Conservation (phyloP, 768 basidiomycete genomes). For the Phaeolepiota aurea region DNA sequence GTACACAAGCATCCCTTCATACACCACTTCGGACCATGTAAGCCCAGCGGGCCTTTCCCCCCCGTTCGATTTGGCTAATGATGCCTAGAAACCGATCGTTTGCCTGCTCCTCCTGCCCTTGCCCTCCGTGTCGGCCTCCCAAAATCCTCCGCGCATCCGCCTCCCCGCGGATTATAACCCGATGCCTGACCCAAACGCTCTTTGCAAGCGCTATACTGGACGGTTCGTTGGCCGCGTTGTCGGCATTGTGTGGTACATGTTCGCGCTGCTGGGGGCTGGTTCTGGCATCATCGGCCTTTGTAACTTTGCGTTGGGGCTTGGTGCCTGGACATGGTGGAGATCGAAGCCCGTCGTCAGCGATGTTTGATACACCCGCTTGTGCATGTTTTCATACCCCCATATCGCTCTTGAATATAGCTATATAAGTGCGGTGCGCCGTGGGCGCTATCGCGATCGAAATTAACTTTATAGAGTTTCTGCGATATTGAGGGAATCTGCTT, state of each 20-base stretch:
- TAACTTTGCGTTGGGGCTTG: slow-evolving; percentile 63
- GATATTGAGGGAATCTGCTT: too few species aligned
- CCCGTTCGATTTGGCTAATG: slow-evolving; percentile 1
- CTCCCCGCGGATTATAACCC: slow-evolving; percentile 47
- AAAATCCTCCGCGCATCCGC: slow-evolving; percentile 29
- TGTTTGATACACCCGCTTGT: not conserved
- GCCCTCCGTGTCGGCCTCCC: slow-evolving; percentile 15
- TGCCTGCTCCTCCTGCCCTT: slow-evolving; percentile 59
- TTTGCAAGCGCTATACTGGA: slow-evolving; percentile 56
- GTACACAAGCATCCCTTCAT: slow-evolving; percentile 76
- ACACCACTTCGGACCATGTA: slow-evolving; percentile 89
- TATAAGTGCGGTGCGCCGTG: too few species aligned
- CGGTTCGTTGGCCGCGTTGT: slow-evolving; percentile 62
- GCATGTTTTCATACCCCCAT: not conserved
- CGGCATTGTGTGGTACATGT: slow-evolving; percentile 73
- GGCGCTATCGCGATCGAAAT: too few species aligned
- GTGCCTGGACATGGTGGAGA: slow-evolving; percentile 57
- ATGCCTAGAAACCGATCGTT: slow-evolving; percentile 93
- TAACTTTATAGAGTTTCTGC: too few species aligned
- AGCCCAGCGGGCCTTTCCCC: too few species aligned
- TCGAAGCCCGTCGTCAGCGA: slow-evolving; percentile 11
- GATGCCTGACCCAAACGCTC: slow-evolving; percentile 42
- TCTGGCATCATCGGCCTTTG: slow-evolving; percentile 60
- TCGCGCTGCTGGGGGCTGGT: slow-evolving; percentile 73
- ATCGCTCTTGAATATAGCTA: too few species aligned